phyloP scores from a whole-genome alignment of 2,329 filamentous ascomycete species.

The Dryadomyces quercivorus region DNA sequence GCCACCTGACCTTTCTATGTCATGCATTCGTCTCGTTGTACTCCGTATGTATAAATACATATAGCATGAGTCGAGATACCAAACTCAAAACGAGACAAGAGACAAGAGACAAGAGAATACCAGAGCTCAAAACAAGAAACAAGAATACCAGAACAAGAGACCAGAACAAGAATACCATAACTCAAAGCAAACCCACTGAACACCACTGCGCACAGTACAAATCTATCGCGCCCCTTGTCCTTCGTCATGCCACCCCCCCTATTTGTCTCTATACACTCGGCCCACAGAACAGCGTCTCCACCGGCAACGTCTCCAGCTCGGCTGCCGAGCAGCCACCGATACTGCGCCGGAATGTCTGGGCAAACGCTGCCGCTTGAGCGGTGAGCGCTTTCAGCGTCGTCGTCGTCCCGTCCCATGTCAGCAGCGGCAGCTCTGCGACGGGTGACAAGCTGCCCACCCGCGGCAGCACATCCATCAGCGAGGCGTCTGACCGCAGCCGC shows the following conservation, averaged over 20 bases:
- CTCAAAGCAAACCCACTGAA: no score
- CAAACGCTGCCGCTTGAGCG: conserved; percentile 36
- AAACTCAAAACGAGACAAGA: background rate
- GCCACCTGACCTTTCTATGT: background rate
- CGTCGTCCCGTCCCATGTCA: conserved; percentile 52
- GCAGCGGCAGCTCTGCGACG: conserved; percentile 38
- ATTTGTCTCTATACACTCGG: background rate
- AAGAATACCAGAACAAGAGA: background rate
- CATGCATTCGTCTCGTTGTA: no score
- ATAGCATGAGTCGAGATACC: background rate
- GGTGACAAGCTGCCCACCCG: conserved; percentile 29
- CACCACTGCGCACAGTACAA: background rate
- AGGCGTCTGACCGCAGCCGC: conserved; percentile 24
- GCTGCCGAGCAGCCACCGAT: conserved; percentile 53
- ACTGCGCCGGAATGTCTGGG: conserved; percentile 43
- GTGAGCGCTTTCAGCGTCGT: conserved; percentile 27
- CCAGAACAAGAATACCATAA: background rate
- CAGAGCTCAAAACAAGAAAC: background rate
- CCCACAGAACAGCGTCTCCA: conserved; percentile 9
- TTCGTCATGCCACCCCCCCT: background rate
- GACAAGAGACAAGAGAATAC: background rate
- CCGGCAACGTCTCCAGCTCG: conserved; percentile 11
- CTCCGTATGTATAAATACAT: background rate
- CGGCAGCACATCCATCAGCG: conserved; percentile 38
- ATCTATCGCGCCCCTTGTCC: background rate